These are phyloP conservation scores for Phytophthora cactorum DNA, from an alignment of 352 stramenopile genomes.

Conservation along the genomic window DNA sequence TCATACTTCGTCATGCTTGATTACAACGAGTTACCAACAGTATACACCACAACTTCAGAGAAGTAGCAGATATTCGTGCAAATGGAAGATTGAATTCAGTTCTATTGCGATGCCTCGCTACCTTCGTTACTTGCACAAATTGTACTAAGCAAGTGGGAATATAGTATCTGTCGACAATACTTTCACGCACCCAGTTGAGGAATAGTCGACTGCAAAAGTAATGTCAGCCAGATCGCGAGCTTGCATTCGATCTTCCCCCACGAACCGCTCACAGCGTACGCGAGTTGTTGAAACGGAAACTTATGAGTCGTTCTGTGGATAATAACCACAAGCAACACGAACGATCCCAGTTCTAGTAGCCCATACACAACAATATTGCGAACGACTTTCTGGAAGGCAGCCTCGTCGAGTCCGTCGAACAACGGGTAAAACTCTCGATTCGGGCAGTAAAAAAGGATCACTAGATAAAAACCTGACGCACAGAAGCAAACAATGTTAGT, in stretches of 20 bases:
- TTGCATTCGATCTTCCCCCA: slow-evolving; percentile 26
- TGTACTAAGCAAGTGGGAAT: neutral
- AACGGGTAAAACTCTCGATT: slow-evolving; percentile 38
- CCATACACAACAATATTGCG: slow-evolving; percentile 19
- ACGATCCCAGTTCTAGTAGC: slow-evolving; percentile 22
- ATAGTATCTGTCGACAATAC: neutral
- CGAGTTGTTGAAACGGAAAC: slow-evolving; percentile 30
- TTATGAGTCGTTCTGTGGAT: slow-evolving; percentile 30
- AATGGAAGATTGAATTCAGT: too few species aligned
- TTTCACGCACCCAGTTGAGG: slow-evolving; percentile 23
- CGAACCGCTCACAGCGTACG: slow-evolving; percentile 21
- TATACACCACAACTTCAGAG: too few species aligned
- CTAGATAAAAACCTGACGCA: slow-evolving; percentile 27
- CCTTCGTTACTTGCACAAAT: too few species aligned
- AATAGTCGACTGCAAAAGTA: slow-evolving; percentile 25
- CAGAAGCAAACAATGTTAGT: neutral
- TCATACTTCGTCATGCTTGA: too few species aligned
- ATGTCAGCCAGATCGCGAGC: slow-evolving; percentile 30
- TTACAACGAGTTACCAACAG: too few species aligned
- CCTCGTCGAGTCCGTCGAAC: slow-evolving; percentile 16
- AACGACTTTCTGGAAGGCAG: slow-evolving; percentile 13
- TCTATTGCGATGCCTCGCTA: too few species aligned
- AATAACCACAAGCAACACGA: slow-evolving; percentile 8
- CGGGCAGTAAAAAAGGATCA: slow-evolving; percentile 30
- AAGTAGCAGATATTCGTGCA: too few species aligned